Evolutionary conservation across 169 alveolate species (phyloP).

Genomic region (Neospora caninum): DNA sequence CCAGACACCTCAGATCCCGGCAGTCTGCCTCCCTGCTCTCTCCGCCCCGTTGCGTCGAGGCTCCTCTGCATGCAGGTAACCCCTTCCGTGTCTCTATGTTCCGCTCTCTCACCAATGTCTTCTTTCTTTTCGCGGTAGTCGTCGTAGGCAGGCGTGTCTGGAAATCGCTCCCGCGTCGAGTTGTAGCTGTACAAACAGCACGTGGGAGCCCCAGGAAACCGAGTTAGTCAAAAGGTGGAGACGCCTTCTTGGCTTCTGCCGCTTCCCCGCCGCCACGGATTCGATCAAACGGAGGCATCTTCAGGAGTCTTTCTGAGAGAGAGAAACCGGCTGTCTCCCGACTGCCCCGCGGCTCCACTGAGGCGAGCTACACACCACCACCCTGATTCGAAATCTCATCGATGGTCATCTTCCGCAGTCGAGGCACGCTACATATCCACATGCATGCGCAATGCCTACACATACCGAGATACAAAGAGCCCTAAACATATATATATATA

Average conservation of each 20-base stretch:
- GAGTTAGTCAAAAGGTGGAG: background rate
- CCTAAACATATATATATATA: background rate
- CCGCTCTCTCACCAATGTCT: conserved; percentile 20
- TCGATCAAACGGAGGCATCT: background rate
- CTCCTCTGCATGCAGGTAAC: no score
- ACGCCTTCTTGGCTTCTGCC: background rate
- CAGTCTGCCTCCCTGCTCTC: no score
- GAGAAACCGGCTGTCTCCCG: no score
- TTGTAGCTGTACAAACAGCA: conserved; percentile 30
- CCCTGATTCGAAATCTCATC: no score
- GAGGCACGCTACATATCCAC: background rate
- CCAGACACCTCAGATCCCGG: no score
- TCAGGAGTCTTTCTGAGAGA: background rate
- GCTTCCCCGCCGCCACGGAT: background rate
- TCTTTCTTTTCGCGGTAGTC: conserved; percentile 54
- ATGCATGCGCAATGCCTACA: background rate
- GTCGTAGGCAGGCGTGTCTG: conserved; percentile 48
- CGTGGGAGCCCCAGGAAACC: background rate
- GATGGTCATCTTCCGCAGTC: no score
- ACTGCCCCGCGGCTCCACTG: no score
- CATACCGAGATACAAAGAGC: background rate
- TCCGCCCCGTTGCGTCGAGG: no score
- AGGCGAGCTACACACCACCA: no score
- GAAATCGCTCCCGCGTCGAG: conserved; percentile 37
- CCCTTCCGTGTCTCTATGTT: no score